Conservation (phyloP, 169 alveolate species). For the Plasmodium malariae region DNA sequence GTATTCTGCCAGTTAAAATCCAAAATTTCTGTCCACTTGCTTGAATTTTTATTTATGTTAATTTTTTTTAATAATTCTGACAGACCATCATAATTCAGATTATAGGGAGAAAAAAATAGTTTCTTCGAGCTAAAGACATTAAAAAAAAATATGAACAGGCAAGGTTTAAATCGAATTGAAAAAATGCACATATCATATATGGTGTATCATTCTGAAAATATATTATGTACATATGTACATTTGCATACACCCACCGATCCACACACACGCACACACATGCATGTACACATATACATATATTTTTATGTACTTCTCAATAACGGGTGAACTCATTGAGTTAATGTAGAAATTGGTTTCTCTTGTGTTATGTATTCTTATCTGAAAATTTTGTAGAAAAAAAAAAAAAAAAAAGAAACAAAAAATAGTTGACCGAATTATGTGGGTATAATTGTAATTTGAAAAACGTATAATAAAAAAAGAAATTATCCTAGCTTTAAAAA, state of each 20-base stretch:
- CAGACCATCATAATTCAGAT: slow-evolving; percentile 61
- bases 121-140: slow-evolving; percentile 39
- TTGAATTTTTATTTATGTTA: slow-evolving; percentile 28
- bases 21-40: slow-evolving; percentile 43
- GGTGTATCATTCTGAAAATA: no score
- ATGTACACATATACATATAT: background rate
- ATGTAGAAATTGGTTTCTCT: slow-evolving; percentile 62
- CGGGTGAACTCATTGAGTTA: slow-evolving; percentile 57
- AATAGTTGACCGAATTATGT: background rate
- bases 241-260: no score
- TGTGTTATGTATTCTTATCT: slow-evolving; percentile 74
- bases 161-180: background rate
- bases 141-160: slow-evolving; percentile 9
- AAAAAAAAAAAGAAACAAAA: slow-evolving; percentile 6
- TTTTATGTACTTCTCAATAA: slow-evolving; percentile 56
- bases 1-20: slow-evolving; percentile 75
- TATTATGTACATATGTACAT: no score
- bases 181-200: slow-evolving; percentile 4
- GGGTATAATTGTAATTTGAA: background rate
- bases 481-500: no score
- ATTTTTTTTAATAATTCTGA: slow-evolving; percentile 68
- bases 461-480: background rate
- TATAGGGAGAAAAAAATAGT: slow-evolving; percentile 42
- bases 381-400: background rate
- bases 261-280: no score